Conservation (phyloP, 2,329 filamentous ascomycete species). For the Polytolypa hystricis region DNA sequence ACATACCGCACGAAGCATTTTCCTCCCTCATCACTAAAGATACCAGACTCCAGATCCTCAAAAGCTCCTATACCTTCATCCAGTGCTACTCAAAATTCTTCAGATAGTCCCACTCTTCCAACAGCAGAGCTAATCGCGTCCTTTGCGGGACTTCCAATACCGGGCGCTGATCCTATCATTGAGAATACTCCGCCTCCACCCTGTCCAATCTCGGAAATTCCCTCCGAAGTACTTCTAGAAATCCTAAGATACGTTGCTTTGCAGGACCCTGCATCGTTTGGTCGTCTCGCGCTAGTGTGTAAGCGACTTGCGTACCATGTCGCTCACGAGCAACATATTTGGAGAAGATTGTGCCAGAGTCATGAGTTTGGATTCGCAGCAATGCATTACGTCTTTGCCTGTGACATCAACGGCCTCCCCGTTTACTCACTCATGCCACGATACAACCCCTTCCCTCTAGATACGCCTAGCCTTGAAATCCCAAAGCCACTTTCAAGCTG, state of each 20-base stretch:
- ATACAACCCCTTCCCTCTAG: conserved; percentile 26
- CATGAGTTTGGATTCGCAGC: conserved; percentile 63
- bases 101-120: conserved; percentile 41
- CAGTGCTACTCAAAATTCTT: conserved; percentile 46
- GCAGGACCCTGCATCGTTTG: conserved; percentile 64
- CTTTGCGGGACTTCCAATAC: conserved; percentile 61
- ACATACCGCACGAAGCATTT: conserved; percentile 88
- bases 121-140: conserved; percentile 61
- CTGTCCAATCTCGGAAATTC: conserved; percentile 68
- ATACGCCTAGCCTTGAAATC: conserved; percentile 31
- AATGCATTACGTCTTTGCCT: conserved; percentile 73
- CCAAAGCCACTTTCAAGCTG: conserved; percentile 39
- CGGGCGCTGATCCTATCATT: conserved; percentile 54
- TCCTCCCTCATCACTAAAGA: conserved; percentile 50
- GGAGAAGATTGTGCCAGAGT: conserved; percentile 64
- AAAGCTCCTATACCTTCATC: conserved; percentile 43
- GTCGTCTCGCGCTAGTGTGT: conserved; percentile 68
- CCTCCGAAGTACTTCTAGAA: conserved; percentile 73
- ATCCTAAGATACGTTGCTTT: conserved; percentile 66
- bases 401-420: conserved; percentile 42
- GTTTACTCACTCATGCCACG: conserved; percentile 22
- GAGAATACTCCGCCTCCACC: conserved; percentile 62
- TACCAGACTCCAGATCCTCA: conserved; percentile 32
- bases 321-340: conserved; percentile 71
- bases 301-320: conserved; percentile 79